Evolutionary conservation across 139 green algal genomes (phyloP).

Genomic region (Microglena sp.): DNA sequence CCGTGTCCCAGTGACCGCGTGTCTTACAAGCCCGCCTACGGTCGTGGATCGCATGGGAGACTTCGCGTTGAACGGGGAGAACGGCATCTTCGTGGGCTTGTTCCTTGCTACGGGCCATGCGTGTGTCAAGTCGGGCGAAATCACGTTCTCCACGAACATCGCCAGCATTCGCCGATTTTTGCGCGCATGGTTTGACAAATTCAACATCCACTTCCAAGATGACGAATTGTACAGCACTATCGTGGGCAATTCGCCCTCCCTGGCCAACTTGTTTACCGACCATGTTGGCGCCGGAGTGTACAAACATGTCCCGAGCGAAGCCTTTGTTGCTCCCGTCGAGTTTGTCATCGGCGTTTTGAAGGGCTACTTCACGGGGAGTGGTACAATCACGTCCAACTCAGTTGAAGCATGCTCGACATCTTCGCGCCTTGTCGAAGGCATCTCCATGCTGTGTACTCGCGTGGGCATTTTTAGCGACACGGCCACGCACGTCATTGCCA

Average conservation of each 20-base stretch:
- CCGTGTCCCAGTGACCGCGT: not conserved
- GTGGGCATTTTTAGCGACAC: constrained; percentile 7
- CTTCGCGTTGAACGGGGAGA: constrained; percentile 3
- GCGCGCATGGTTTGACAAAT: not conserved
- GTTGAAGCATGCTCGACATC: not conserved
- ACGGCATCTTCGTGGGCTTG: constrained; percentile 6
- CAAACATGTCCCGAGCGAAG: constrained; percentile 3
- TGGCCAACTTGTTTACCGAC: too few species aligned
- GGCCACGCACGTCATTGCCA: not conserved
- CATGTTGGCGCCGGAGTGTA: too few species aligned
- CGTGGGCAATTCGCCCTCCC: not conserved
- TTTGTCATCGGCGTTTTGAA: constrained; percentile 9
- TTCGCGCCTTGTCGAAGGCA: not conserved
- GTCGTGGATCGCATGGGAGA: not conserved
- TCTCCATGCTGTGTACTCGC: constrained; percentile 3
- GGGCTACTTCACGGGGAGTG: constrained; percentile 7
- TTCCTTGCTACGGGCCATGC: constrained; percentile 6
- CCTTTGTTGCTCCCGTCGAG: not conserved
- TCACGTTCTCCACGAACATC: not conserved
- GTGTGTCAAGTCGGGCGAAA: not conserved
- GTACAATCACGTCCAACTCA: not conserved
- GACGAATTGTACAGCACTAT: too few species aligned
- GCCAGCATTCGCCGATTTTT: not conserved
- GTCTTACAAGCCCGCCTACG: not conserved
- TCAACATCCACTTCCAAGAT: not conserved